These are phyloP conservation scores for Claviceps humidiphila DNA, from an alignment of 2,329 filamentous ascomycete genomes.

Conservation along the genomic window DNA sequence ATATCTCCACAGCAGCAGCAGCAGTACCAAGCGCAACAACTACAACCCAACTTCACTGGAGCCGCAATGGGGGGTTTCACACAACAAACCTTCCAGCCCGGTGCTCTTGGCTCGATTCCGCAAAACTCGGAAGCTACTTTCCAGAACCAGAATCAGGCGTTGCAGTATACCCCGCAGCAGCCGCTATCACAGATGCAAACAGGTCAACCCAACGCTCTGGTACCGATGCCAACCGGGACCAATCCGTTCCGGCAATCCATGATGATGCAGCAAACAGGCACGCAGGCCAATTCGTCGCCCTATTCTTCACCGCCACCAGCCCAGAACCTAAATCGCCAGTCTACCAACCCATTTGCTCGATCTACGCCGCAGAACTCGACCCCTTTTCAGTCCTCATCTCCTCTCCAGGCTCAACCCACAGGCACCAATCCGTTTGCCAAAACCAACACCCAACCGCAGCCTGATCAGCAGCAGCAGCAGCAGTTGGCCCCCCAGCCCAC, in stretches of 20 bases:
- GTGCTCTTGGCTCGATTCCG: conserved; percentile 40
- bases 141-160: conserved; percentile 22
- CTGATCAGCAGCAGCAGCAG: conserved; percentile 20
- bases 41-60: conserved; percentile 45
- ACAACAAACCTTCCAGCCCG: conserved; percentile 43
- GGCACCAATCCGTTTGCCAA: conserved; percentile 48
- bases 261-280: conserved; percentile 50
- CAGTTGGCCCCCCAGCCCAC: conserved; percentile 60
- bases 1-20: conserved; percentile 15
- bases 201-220: conserved; percentile 28
- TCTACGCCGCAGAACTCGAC: conserved; percentile 30
- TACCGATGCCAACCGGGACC: conserved; percentile 37
- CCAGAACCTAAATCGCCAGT: conserved; percentile 40
- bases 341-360: conserved; percentile 82
- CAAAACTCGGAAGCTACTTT: conserved; percentile 42
- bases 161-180: conserved; percentile 10
- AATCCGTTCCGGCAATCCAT: conserved; percentile 94
- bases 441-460: conserved; percentile 21
- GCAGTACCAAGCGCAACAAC: conserved; percentile 16
- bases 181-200: conserved; percentile 15
- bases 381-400: conserved; percentile 18
- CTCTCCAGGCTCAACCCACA: conserved; percentile 35
- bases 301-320: conserved; percentile 30
- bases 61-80: conserved; percentile 77
- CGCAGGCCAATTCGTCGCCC: conserved; percentile 11